These are phyloP conservation scores for Dryas integrifolia DNA, from an alignment of 331 rosid genomes.

Conservation along the genomic window DNA sequence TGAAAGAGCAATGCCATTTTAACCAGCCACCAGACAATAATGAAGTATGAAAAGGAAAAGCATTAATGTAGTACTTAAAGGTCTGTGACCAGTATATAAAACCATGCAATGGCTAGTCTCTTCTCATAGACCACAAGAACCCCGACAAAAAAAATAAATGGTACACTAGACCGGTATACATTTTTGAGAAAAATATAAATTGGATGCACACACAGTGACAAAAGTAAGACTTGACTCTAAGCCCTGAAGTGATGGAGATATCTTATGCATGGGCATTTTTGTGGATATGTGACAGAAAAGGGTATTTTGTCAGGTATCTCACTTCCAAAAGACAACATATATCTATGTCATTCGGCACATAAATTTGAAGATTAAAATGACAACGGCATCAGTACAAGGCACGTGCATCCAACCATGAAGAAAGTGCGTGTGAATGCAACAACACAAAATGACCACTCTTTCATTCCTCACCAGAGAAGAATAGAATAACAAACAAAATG, in stretches of 20 bases:
- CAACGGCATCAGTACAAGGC: neutral
- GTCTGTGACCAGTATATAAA: conserved; percentile 4
- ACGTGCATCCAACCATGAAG: neutral
- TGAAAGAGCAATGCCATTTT: neutral
- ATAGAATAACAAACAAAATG: neutral
- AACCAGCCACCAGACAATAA: neutral
- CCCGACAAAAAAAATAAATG: neutral
- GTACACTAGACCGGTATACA: neutral
- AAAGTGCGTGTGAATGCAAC: neutral
- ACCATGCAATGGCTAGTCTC: neutral
- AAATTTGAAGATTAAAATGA: neutral
- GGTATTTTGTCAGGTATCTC: neutral
- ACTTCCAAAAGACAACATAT: neutral
- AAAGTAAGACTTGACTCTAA: neutral
- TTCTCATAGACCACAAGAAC: neutral
- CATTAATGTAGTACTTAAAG: neutral
- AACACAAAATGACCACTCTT: neutral
- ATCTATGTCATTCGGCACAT: neutral
- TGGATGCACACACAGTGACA: neutral
- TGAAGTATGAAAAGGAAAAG: neutral
- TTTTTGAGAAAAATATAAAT: neutral
- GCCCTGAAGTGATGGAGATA: neutral
- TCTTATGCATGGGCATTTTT: neutral
- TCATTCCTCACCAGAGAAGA: neutral
- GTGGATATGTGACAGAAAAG: neutral